Base-by-base conservation (phyloP, 2,329 filamentous ascomycete genomes). In the Sclerotinia subarctica region DNA sequence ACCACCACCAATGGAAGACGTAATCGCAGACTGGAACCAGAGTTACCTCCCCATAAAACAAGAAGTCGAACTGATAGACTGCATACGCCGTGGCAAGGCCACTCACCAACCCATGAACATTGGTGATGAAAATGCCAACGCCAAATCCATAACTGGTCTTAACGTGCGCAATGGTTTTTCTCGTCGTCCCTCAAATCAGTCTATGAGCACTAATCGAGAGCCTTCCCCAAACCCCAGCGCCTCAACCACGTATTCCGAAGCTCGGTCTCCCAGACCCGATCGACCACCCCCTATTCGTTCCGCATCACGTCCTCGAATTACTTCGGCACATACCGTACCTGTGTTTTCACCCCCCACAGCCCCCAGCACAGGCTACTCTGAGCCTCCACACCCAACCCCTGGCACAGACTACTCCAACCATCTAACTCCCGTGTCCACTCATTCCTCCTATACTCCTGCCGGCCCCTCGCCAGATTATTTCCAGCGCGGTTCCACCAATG, bases 1-100 rank as follows among this genome's bases (percentile, higher is more conserved):
- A 1, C 84, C 91, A 15, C 89, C 91, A 3, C 85, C 89, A 21
- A 89, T 93, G 82, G 86, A 89, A 35, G 85, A 90, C 63, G 87
- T 95, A 7, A 82, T 93, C 68, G 81, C 85, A 6, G 79, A 82
- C 54, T 95, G 90, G 88, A 85, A 90, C 63, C 78, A 79, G 2
- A 83, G 83, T 69, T 91, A 89, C 76, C 84, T 84, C 44, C 85
- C 88, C 0, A 79, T 88, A 60, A 88, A 90, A 71, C 82, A 84
- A 69, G 85, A 93, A 72, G 79, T 90, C 53, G 92, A 95, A 78
- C 81, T 82, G 3, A 83, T 94, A 69, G 80, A 80, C 38, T 84
- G 87, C 66, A 82, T 96, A 64, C 83, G 86, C 35, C 84, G 85
- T 42, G 90, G 91, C 52, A 93, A 90, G 76, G 85, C 87, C 3